Evolutionary conservation across 2,329 filamentous ascomycete genomes (phyloP).

Genomic region (Xylaria sp.): DNA sequence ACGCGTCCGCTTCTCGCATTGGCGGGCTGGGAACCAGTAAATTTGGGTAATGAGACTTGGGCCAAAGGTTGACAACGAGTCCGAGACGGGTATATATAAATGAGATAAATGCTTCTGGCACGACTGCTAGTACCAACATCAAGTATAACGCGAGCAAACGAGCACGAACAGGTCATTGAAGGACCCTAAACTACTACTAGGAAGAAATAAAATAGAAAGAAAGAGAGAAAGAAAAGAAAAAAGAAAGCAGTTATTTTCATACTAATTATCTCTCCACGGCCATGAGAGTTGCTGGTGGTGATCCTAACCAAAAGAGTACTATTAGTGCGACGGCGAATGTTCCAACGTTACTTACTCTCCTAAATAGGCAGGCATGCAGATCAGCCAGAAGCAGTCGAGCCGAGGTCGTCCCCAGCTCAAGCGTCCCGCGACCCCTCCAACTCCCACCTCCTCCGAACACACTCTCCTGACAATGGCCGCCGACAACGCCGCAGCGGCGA

Average conservation of each 20-base stretch:
- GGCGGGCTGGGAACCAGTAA: conserved; percentile 1
- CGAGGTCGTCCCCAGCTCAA: conserved; percentile 1
- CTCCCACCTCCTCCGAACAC: conserved; percentile 10
- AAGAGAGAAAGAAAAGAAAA: no score
- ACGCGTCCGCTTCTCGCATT: conserved; percentile 15
- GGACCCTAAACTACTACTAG: not conserved
- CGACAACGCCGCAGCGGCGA: not conserved
- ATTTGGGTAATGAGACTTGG: not conserved
- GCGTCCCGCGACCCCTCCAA: conserved; percentile 7
- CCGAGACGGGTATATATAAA: not conserved
- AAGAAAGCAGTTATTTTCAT: not conserved
- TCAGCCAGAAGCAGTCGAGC: conserved; percentile 12
- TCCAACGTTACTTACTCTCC: no score
- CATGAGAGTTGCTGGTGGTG: conserved; percentile 10
- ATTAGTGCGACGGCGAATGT: not conserved
- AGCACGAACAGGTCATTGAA: not conserved
- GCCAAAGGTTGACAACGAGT: conserved; percentile 7
- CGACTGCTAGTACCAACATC: not conserved
- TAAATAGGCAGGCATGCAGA: conserved; percentile 14
- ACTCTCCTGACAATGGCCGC: conserved; percentile 11
- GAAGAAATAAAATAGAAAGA: not conserved
- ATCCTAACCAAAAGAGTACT: conserved; percentile 2
- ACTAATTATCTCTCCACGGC: not conserved
- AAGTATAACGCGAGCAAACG: not conserved
- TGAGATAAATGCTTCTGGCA: not conserved